A percentile compares a stretch with the other conserved stretches of the same genome.
Conservation (phyloP, 23 red algal species). For the Pyropia haitanensis region DNA sequence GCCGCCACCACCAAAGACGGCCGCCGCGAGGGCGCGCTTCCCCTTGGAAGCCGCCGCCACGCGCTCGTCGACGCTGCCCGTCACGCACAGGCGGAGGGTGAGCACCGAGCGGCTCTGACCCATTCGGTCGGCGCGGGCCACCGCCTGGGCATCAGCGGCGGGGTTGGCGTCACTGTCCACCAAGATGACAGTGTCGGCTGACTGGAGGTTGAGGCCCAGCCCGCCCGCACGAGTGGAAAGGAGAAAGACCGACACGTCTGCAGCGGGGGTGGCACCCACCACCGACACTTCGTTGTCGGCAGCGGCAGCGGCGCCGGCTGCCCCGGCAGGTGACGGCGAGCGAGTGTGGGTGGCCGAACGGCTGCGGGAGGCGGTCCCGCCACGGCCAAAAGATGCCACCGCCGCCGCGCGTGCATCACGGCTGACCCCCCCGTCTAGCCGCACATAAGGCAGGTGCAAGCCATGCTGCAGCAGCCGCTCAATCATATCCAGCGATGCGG, state of each 20-base stretch:
- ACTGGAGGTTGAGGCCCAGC: conserved; percentile 75
- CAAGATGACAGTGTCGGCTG: conserved; percentile 92
- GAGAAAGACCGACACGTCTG: conserved; percentile 47
- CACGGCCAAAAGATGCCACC: conserved; percentile 43
- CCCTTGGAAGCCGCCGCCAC: conserved; percentile 21
- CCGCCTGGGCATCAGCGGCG: conserved; percentile 68
- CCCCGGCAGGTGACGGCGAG: too few relatives aligned
- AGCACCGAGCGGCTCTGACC: conserved; percentile 80
- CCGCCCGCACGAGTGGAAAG: conserved; percentile 87
- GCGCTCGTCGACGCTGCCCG: conserved; percentile 46
- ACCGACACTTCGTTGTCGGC: too few relatives aligned
- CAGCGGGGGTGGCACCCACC: too few relatives aligned
- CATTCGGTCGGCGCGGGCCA: conserved; percentile 74
- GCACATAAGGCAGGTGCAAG: conserved; percentile 31
- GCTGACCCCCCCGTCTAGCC: conserved; percentile 60
- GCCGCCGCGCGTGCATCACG: conserved; percentile 36
- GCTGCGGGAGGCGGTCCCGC: conserved; percentile 25
- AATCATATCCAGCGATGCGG: conserved; percentile 61
- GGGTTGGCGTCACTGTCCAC: conserved; percentile 90
- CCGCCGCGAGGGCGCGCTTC: too few relatives aligned
- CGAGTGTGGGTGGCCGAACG: neutral
- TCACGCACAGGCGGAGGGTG: conserved; percentile 47
- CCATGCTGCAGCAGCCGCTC: conserved; percentile 61
- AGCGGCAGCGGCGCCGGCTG: too few relatives aligned
- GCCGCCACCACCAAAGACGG: too few relatives aligned